These are phyloP conservation scores for Echria macrotheca DNA, from an alignment of 495 filamentous ascomycete species.

Conservation along the genomic window DNA sequence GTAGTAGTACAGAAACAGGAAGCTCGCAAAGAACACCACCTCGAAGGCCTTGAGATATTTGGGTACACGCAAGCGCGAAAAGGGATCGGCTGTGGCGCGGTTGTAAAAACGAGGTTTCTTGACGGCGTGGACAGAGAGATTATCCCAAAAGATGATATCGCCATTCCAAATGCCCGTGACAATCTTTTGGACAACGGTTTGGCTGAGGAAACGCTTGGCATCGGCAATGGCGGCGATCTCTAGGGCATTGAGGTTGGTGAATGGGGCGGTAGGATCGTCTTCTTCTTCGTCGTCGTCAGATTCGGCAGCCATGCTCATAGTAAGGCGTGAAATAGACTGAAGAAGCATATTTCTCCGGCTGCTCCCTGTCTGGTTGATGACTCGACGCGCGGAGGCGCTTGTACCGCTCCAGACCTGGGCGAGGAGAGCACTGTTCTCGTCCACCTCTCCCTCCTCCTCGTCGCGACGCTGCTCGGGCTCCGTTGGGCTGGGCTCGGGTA, in stretches of 20 bases:
- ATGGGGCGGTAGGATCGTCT: slow-evolving; percentile 58
- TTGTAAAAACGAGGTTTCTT: slow-evolving; percentile 85
- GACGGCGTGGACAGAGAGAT: slow-evolving; percentile 62
- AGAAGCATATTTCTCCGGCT: slow-evolving; percentile 33
- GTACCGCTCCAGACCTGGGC: slow-evolving; percentile 19
- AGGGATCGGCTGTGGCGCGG: slow-evolving; percentile 68
- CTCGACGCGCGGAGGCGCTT: slow-evolving; percentile 15
- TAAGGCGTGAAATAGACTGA: slow-evolving; percentile 40
- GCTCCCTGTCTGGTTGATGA: slow-evolving; percentile 13
- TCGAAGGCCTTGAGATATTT: slow-evolving; percentile 88
- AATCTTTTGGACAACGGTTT: slow-evolving; percentile 78
- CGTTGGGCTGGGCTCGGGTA: slow-evolving; percentile 43
- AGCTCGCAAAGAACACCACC: slow-evolving; percentile 76
- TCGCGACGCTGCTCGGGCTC: slow-evolving; percentile 2
- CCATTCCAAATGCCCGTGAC: slow-evolving; percentile 89
- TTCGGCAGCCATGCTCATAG: slow-evolving; percentile 37
- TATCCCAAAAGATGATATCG: slow-evolving; percentile 89
- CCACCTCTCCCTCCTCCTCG: slow-evolving; percentile 26
- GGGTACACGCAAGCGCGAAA: slow-evolving; percentile 80
- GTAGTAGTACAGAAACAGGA: slow-evolving; percentile 76
- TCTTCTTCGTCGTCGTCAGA: slow-evolving; percentile 38
- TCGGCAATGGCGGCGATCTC: slow-evolving; percentile 87
- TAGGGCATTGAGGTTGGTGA: slow-evolving; percentile 74
- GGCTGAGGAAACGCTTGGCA: slow-evolving; percentile 86
- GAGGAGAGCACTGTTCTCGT: slow-evolving; percentile 38